A percentile compares a stretch with the other conserved stretches of the same genome.
Evolutionary conservation across 768 basidiomycete genomes (phyloP).

Genomic region (Pleurotus eryngii): DNA sequence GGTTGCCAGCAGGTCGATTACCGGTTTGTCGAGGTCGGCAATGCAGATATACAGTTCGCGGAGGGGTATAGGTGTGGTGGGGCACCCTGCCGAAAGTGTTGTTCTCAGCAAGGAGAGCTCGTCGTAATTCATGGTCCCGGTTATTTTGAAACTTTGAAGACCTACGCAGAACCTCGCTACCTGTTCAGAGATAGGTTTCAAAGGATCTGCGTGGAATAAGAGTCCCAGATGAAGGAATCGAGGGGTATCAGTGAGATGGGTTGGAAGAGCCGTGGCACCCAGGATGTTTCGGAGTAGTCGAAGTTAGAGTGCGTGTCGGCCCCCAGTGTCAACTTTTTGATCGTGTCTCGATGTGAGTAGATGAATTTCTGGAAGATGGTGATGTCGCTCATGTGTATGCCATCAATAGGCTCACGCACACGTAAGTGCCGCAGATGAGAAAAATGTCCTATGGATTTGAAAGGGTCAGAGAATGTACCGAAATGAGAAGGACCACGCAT

Average conservation of each 20-base stretch:
- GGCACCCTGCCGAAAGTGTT: not conserved
- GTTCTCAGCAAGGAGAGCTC: not conserved
- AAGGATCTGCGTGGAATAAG: not conserved
- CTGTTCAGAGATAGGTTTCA: not conserved
- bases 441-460: not conserved
- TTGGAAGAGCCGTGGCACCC: not conserved
- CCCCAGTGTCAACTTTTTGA: not conserved
- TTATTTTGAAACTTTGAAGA: not conserved
- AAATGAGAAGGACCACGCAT: not conserved
- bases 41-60: not conserved
- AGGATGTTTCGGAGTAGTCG: not conserved
- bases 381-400: conserved; percentile 4
- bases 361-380: not conserved
- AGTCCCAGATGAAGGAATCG: not conserved
- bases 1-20: not conserved
- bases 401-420: conserved; percentile 2
- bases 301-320: not conserved
- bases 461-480: not conserved
- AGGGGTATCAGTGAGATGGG: not conserved
- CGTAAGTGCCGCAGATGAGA: not conserved
- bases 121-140: not conserved
- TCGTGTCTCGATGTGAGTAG: not conserved
- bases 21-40: not conserved
- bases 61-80: not conserved
- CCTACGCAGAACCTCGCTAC: not conserved